These are phyloP conservation scores for Cercophora samala DNA, from an alignment of 495 filamentous ascomycete genomes.

Conservation along the genomic window DNA sequence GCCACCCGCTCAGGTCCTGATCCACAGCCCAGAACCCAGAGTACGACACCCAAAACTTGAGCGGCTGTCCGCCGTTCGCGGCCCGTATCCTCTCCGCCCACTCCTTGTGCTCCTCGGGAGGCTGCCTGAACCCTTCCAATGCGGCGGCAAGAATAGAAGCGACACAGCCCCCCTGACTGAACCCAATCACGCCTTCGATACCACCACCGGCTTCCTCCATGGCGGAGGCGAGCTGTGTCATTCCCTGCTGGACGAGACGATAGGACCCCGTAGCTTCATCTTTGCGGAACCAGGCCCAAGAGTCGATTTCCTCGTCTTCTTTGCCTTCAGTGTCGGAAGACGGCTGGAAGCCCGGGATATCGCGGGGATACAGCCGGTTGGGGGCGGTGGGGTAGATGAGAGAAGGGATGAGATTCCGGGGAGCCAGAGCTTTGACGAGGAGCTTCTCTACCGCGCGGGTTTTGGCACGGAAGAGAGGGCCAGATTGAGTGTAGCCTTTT, in stretches of 20 bases:
- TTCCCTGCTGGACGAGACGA: slow-evolving; percentile 60
- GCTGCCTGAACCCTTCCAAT: slow-evolving; percentile 57
- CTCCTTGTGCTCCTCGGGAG: slow-evolving; percentile 33
- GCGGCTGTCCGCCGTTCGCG: slow-evolving; percentile 52
- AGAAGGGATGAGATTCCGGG: slow-evolving; percentile 52
- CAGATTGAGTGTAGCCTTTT: slow-evolving; percentile 85
- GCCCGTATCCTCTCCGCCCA: slow-evolving; percentile 40
- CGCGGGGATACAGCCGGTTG: slow-evolving; percentile 55
- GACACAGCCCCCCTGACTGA: slow-evolving; percentile 66
- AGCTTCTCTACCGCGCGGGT: slow-evolving; percentile 80
- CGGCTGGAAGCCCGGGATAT: slow-evolving; percentile 66
- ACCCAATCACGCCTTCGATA: slow-evolving; percentile 72
- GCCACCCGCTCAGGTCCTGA: slow-evolving; percentile 55
- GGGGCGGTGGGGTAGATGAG: slow-evolving; percentile 64
- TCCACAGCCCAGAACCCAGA: slow-evolving; percentile 71
- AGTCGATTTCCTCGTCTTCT: slow-evolving; percentile 50
- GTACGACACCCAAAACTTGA: slow-evolving; percentile 80
- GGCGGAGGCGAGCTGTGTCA: slow-evolving; percentile 55
- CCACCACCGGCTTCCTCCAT: slow-evolving; percentile 34
- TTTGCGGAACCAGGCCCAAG: slow-evolving; percentile 84
- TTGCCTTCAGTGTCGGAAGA: slow-evolving; percentile 30
- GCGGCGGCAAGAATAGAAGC: slow-evolving; percentile 60
- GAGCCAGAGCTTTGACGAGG: slow-evolving; percentile 67
- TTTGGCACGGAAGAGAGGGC: slow-evolving; percentile 81
- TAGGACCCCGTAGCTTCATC: slow-evolving; percentile 59